A percentile compares a stretch with the other conserved stretches of the same genome.
Evolutionary conservation across 2,329 filamentous ascomycete species (phyloP).

Genomic region (Fusarium anguioides): DNA sequence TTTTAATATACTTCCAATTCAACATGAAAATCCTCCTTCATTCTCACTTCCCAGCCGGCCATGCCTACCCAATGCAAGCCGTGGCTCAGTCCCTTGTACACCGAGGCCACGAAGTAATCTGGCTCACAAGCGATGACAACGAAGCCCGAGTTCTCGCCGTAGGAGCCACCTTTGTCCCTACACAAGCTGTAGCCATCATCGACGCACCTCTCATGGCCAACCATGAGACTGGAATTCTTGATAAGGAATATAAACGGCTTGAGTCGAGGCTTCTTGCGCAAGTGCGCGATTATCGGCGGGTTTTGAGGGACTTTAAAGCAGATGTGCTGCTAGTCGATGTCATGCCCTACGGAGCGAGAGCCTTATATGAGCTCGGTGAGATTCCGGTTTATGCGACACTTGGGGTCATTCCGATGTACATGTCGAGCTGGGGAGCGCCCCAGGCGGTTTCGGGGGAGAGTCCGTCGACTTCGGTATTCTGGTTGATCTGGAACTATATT

Average conservation of each 20-base stretch:
- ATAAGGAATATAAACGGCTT: constrained; percentile 43
- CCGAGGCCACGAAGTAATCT: constrained; percentile 53
- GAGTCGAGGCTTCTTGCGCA: constrained; percentile 49
- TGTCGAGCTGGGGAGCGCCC: constrained; percentile 46
- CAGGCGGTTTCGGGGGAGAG: constrained; percentile 48
- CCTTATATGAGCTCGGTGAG: constrained; percentile 50
- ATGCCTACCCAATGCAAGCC: constrained; percentile 55
- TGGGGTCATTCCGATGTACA: constrained; percentile 54
- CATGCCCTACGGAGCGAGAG: constrained; percentile 52
- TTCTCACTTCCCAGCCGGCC: constrained; percentile 54
- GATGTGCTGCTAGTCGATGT: constrained; percentile 54
- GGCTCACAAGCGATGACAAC: constrained; percentile 52
- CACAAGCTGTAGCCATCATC: constrained; percentile 46
- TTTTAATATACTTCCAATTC: neutral
- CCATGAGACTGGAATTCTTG: constrained; percentile 49
- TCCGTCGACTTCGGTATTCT: constrained; percentile 45
- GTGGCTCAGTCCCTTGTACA: constrained; percentile 52
- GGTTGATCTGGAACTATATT: constrained; percentile 44
- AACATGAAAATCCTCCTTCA: constrained; percentile 54
- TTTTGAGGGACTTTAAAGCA: constrained; percentile 44
- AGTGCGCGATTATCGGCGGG: constrained; percentile 51
- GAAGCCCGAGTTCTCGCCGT: constrained; percentile 49
- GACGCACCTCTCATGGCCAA: constrained; percentile 47
- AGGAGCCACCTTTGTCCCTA: constrained; percentile 50
- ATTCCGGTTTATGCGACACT: constrained; percentile 52